Conservation (phyloP, 75 land plant genomes). For the Sequoia sempervirens region DNA sequence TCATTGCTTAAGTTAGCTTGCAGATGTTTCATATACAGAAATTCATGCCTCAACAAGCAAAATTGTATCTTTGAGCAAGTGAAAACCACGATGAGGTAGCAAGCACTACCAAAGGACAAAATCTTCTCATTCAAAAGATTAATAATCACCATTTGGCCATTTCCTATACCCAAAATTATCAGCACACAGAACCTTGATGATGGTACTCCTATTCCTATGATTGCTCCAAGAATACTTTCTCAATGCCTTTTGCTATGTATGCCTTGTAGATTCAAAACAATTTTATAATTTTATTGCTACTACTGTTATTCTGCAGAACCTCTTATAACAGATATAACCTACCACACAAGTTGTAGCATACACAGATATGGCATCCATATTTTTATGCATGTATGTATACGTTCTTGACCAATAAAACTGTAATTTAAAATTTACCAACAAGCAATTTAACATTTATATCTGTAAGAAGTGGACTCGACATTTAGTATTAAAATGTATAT, state of each 20-base stretch:
- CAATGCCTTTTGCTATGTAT: not conserved
- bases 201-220: no score
- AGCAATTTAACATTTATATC: not conserved
- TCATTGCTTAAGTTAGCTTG: no score
- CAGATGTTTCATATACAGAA: no score
- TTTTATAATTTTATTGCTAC: not conserved
- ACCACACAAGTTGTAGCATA: not conserved
- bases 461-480: not conserved
- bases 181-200: no score
- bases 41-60: no score
- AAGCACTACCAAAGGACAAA: no score
- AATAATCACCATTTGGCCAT: no score
- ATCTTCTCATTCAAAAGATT: no score
- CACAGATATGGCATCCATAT: not conserved
- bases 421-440: not conserved
- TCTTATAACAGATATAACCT: not conserved
- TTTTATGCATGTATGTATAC: not conserved
- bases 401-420: not conserved
- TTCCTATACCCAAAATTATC: no score
- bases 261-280: not conserved
- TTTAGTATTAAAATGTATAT: not conserved
- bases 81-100: no score
- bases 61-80: no score
- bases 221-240: no score
- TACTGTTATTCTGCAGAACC: not conserved